These are phyloP conservation scores for Cordyceps militaris DNA, from an alignment of 2,329 filamentous ascomycete genomes.

Conservation along the genomic window DNA sequence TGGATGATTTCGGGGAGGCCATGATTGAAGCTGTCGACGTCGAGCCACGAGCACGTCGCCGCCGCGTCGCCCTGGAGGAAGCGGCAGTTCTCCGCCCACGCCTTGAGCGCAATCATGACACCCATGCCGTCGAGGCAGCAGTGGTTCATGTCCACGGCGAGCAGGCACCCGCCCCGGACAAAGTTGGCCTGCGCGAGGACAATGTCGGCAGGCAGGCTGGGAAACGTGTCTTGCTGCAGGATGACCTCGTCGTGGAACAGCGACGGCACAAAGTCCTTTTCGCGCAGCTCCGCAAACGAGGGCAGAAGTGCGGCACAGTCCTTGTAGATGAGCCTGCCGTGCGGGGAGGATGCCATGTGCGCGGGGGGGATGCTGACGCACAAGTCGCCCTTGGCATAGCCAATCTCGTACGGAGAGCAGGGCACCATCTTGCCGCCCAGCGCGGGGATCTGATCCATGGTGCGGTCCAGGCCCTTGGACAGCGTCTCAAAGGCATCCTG, in stretches of 20 bases:
- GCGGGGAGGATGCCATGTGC: conserved; percentile 7
- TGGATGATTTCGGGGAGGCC: conserved; percentile 23
- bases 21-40: conserved; percentile 25
- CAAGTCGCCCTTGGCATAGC: conserved; percentile 19
- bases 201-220: conserved; percentile 22
- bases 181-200: conserved; percentile 26
- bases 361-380: conserved; percentile 19
- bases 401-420: conserved; percentile 21
- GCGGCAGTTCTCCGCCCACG: conserved; percentile 26
- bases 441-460: conserved; percentile 29
- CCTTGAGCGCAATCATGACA: conserved; percentile 22
- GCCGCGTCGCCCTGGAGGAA: conserved; percentile 21
- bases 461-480: conserved; percentile 27
- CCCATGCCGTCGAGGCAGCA: conserved; percentile 24
- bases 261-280: conserved; percentile 21
- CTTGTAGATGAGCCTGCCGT: conserved; percentile 19
- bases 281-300: conserved; percentile 21
- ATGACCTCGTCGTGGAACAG: conserved; percentile 23
- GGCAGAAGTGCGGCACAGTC: conserved; percentile 22
- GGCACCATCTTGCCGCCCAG: conserved; percentile 30
- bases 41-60: conserved; percentile 22
- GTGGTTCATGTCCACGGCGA: conserved; percentile 22
- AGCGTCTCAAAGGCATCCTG: conserved; percentile 25
- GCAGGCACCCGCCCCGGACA: conserved; percentile 24
- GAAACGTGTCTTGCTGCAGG: conserved; percentile 19